Conservation (phyloP, 2,329 filamentous ascomycete genomes). For the Fusarium nisikadoi region DNA sequence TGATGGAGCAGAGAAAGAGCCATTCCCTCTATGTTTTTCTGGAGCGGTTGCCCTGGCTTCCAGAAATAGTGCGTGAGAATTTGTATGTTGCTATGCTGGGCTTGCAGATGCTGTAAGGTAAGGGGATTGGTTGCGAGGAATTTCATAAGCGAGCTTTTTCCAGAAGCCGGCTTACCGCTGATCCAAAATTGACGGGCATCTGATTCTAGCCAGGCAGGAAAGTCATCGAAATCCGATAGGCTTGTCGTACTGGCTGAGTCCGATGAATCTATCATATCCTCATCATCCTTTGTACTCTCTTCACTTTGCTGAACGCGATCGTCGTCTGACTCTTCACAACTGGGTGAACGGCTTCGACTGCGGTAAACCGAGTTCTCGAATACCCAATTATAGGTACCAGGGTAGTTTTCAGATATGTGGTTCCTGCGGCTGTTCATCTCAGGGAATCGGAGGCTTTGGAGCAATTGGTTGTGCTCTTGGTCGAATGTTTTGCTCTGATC, state of each 20-base stretch:
- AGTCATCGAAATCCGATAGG: fast-evolving
- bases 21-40: not conserved
- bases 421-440: not conserved
- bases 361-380: fast-evolving
- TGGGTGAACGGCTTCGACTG: not conserved
- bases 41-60: not conserved
- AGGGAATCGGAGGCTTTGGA: fast-evolving
- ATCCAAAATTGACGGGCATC: fast-evolving
- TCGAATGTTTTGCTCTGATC: fast-evolving
- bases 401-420: not conserved
- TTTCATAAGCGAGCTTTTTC: not conserved
- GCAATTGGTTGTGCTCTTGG: fast-evolving
- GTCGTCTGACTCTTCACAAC: not conserved
- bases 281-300: not conserved
- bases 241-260: fast-evolving
- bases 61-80: not conserved
- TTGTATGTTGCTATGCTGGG: fast-evolving
- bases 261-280: not conserved
- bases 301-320: not conserved
- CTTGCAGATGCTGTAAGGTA: fast-evolving
- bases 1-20: fast-evolving
- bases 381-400: not conserved
- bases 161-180: not conserved
- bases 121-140: fast-evolving
- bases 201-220: not conserved